Conservation (phyloP, 1,139 yeast species). For the Pichia sp. region DNA sequence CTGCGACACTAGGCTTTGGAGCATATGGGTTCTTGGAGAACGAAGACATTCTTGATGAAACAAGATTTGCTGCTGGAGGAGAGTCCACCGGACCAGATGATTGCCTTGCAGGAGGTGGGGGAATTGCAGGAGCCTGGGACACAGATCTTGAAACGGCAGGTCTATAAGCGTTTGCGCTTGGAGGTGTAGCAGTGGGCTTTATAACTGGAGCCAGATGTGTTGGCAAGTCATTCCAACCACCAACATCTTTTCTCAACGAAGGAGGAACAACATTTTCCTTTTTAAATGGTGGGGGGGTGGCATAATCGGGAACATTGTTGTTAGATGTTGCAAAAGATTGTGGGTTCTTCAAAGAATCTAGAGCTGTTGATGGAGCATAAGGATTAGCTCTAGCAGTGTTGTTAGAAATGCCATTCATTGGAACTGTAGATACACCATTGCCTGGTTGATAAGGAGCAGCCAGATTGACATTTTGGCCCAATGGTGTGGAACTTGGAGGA, state of each 20-base stretch:
- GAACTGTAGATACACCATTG: neutral
- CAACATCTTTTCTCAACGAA: slow-evolving; percentile 53
- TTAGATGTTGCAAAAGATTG: slow-evolving; percentile 7
- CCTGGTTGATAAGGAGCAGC: slow-evolving; percentile 1
- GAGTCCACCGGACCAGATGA: slow-evolving; percentile 15
- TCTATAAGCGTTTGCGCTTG: slow-evolving; percentile 19
- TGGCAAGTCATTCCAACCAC: slow-evolving; percentile 95
- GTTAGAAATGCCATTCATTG: neutral
- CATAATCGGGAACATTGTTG: slow-evolving; percentile 1
- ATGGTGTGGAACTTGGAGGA: neutral
- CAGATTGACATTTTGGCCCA: neutral
- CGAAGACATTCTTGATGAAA: slow-evolving; percentile 13
- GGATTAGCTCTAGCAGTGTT: slow-evolving; percentile 21
- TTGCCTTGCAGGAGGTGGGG: slow-evolving; percentile 28
- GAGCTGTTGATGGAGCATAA: slow-evolving; percentile 32
- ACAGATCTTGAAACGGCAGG: slow-evolving; percentile 21
- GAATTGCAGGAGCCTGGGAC: slow-evolving; percentile 27
- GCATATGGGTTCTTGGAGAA: slow-evolving; percentile 29
- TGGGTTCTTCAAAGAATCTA: slow-evolving; percentile 29
- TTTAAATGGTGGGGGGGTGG: slow-evolving; percentile 24
- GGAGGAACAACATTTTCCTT: slow-evolving; percentile 32
- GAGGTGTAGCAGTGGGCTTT: slow-evolving; percentile 23
- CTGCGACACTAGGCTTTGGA: slow-evolving; percentile 27
- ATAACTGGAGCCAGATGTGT: slow-evolving; percentile 44
- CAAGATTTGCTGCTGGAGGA: slow-evolving; percentile 10